These are phyloP conservation scores for Leccinum longicurvipes DNA, from an alignment of 768 basidiomycete genomes.

Conservation along the genomic window DNA sequence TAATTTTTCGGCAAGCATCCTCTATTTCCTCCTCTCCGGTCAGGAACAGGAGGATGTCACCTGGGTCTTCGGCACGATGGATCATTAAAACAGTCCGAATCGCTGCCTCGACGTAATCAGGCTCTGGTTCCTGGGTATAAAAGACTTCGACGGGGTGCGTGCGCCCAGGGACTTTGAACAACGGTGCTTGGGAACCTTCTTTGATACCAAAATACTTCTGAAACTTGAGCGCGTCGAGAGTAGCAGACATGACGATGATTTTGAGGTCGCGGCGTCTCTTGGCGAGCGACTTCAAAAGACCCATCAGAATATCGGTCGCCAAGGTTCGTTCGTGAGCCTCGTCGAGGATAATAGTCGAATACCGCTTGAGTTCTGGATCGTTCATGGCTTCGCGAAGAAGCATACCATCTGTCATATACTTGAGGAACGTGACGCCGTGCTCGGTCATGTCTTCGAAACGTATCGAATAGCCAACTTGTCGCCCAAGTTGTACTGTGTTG, in stretches of 20 bases:
- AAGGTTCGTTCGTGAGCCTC: slow-evolving; percentile 98
- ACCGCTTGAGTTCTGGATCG: slow-evolving; percentile 82
- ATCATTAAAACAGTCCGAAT: slow-evolving; percentile 97
- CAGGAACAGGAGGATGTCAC: slow-evolving; percentile 91
- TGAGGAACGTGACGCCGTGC: slow-evolving; percentile 94
- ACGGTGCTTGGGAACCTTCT: slow-evolving; percentile 49
- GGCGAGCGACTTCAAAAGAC: slow-evolving; percentile 82
- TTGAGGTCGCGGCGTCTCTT: slow-evolving; percentile 85
- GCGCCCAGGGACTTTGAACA: slow-evolving; percentile 89
- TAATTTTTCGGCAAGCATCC: slow-evolving; percentile 92
- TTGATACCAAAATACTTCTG: slow-evolving; percentile 83
- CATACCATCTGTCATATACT: slow-evolving; percentile 99
- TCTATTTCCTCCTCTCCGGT: slow-evolving; percentile 99
- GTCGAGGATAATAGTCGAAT: slow-evolving; percentile 97
- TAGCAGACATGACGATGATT: slow-evolving; percentile 98
- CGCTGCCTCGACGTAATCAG: slow-evolving; percentile 95
- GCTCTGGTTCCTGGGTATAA: slow-evolving; percentile 89
- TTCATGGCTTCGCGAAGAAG: slow-evolving; percentile 98
- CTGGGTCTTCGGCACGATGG: slow-evolving; percentile 90
- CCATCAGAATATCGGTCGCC: slow-evolving; percentile 98
- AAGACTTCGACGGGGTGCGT: slow-evolving; percentile 96
- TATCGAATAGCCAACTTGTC: slow-evolving; percentile 96
- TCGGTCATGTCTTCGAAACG: slow-evolving; percentile 83
- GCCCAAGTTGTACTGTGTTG: slow-evolving; percentile 76
- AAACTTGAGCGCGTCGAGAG: slow-evolving; percentile 94